These are phyloP conservation scores for Microsporum ferrugineum DNA, from an alignment of 2,329 filamentous ascomycete species.

Conservation along the genomic window DNA sequence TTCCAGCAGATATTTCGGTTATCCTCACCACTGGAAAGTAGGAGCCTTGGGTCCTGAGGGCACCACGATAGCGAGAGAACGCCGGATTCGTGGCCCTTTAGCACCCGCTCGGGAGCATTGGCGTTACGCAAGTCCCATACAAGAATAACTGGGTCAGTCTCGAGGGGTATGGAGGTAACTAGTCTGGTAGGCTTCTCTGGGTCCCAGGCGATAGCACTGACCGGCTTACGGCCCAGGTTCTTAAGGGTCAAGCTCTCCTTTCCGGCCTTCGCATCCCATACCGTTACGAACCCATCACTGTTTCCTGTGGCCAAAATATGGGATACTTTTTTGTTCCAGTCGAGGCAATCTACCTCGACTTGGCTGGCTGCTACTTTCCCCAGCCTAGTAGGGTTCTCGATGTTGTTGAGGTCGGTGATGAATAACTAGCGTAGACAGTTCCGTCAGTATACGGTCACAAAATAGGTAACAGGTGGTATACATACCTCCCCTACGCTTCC, in stretches of 20 bases:
- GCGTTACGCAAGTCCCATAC: constrained; percentile 95
- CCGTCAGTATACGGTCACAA: constrained; percentile 9
- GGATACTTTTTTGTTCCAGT: constrained; percentile 97
- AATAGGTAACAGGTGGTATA: not conserved
- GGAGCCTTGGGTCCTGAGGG: constrained; percentile 71
- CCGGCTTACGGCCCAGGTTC: constrained; percentile 74
- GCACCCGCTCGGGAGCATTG: constrained; percentile 69
- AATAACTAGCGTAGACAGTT: constrained; percentile 47
- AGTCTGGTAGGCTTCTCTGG: constrained; percentile 89
- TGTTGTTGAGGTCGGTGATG: constrained; percentile 87
- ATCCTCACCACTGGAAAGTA: constrained; percentile 92
- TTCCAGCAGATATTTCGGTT: constrained; percentile 96
- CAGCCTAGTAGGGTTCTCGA: constrained; percentile 74
- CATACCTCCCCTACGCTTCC: constrained; percentile 75
- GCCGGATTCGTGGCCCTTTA: constrained; percentile 88
- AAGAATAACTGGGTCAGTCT: constrained; percentile 75
- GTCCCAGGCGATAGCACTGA: constrained; percentile 95
- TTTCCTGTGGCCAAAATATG: constrained; percentile 94
- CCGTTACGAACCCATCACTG: constrained; percentile 85
- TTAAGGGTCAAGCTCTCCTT: constrained; percentile 94
- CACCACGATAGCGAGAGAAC: constrained; percentile 95
- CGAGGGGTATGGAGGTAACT: constrained; percentile 80
- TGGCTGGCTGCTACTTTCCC: constrained; percentile 79
- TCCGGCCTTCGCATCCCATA: constrained; percentile 97
- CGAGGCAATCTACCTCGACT: constrained; percentile 89